Evolutionary conservation across 352 stramenopile genomes (phyloP).

Genomic region (Porosira glacialis): DNA sequence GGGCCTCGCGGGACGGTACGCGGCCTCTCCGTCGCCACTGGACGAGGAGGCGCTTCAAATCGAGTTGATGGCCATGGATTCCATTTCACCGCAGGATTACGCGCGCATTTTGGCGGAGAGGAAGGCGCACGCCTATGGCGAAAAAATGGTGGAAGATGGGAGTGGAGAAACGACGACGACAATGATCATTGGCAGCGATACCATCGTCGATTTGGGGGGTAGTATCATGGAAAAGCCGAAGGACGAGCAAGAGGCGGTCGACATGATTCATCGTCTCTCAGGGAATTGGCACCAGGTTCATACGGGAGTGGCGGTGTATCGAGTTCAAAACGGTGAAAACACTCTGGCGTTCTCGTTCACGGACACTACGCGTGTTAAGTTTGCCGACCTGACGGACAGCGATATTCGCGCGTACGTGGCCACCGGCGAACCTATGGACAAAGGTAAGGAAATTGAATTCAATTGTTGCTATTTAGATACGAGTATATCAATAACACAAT

Average conservation of each 20-base stretch:
- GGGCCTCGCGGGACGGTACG: constrained; percentile 56
- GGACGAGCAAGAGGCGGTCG: constrained; percentile 51
- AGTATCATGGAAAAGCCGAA: constrained; percentile 81
- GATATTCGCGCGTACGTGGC: constrained; percentile 61
- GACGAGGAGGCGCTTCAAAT: constrained; percentile 64
- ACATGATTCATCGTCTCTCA: constrained; percentile 62
- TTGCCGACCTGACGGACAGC: constrained; percentile 56
- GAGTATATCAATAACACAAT: too few species aligned
- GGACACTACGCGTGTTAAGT: constrained; percentile 68
- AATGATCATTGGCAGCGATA: constrained; percentile 76
- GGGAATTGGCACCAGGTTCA: constrained; percentile 73
- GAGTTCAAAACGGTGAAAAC: constrained; percentile 27
- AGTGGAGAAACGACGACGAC: constrained; percentile 13
- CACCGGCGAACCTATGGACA: too few species aligned
- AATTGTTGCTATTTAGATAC: too few species aligned
- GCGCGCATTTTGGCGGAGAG: constrained; percentile 58
- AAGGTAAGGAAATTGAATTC: too few species aligned
- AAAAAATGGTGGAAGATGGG: background rate
- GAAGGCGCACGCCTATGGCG: constrained; percentile 59
- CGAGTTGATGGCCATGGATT: constrained; percentile 40
- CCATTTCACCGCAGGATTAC: constrained; percentile 54
- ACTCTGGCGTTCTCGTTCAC: constrained; percentile 62
- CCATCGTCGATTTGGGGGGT: constrained; percentile 73
- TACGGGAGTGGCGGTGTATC: constrained; percentile 71
- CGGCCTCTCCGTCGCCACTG: constrained; percentile 51